Conservation (phyloP, 192 early-diverging fungal species). For the Backusella luteola region DNA sequence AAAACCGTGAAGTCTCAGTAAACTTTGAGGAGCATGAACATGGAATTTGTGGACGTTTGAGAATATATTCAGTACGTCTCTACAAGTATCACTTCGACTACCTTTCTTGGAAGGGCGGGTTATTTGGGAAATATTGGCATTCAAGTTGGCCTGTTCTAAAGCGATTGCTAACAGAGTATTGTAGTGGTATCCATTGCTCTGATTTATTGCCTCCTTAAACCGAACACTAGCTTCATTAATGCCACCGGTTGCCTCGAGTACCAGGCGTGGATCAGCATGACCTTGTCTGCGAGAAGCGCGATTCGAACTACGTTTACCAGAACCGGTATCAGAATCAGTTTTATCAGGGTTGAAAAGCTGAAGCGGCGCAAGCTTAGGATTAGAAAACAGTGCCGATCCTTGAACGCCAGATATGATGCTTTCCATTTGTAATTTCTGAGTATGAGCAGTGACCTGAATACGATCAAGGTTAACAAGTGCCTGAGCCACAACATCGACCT, state of each 20-base stretch:
- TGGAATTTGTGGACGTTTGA: slow-evolving; percentile 45
- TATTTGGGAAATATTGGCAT: slow-evolving; percentile 43
- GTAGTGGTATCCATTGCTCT: not conserved
- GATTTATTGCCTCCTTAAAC: slow-evolving; percentile 8
- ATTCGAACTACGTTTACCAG: slow-evolving; percentile 30
- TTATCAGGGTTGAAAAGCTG: not conserved
- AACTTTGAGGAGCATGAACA: slow-evolving; percentile 55
- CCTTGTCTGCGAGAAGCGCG: slow-evolving; percentile 15
- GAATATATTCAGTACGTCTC: slow-evolving; percentile 47
- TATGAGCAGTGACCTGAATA: slow-evolving; percentile 42
- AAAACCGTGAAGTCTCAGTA: slow-evolving; percentile 73
- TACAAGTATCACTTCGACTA: not conserved
- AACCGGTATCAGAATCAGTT: slow-evolving; percentile 34
- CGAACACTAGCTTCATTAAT: slow-evolving; percentile 11
- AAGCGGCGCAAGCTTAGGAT: slow-evolving; percentile 27
- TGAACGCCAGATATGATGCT: slow-evolving; percentile 43
- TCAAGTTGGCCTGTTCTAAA: slow-evolving; percentile 42
- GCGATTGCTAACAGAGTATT: slow-evolving; percentile 39
- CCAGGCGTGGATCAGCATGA: not conserved
- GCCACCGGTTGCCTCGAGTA: slow-evolving; percentile 15
- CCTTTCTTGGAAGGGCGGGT: slow-evolving; percentile 29
- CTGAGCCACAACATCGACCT: slow-evolving; percentile 48
- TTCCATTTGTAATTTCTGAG: slow-evolving; percentile 43
- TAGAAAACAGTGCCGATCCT: slow-evolving; percentile 42
- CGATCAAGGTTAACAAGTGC: slow-evolving; percentile 42